These are phyloP conservation scores for Oenanthe javanica DNA, from an alignment of 140 eudicot species.

Conservation along the genomic window DNA sequence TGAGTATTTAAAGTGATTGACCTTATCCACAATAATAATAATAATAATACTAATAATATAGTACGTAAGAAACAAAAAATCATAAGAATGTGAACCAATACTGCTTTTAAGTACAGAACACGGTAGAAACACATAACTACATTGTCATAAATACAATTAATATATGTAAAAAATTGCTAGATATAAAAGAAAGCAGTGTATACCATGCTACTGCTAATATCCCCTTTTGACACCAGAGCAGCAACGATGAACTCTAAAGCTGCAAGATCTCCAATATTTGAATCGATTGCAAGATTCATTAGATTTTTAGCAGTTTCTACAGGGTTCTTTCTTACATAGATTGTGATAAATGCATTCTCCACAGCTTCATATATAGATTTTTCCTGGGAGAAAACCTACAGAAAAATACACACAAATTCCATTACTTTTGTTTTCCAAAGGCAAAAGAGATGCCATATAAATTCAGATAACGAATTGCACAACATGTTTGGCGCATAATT, in stretches of 20 bases:
- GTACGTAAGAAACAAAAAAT: not conserved
- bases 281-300: slow-evolving; percentile 62
- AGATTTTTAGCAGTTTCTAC: slow-evolving; percentile 89
- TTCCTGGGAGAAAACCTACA: slow-evolving; percentile 91
- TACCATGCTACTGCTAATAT: slow-evolving; percentile 68
- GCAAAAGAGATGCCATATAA: not conserved
- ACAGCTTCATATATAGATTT: slow-evolving; percentile 92
- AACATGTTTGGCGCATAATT: not conserved
- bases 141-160: not conserved
- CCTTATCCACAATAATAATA: too few relatives aligned
- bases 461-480: not conserved
- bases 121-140: not conserved
- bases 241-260: slow-evolving; percentile 78
- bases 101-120: not conserved
- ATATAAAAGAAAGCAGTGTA: slow-evolving; percentile 1
- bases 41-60: not conserved
- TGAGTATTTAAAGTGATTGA: too few relatives aligned
- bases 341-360: slow-evolving; percentile 86
- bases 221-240: slow-evolving; percentile 85
- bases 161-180: not conserved
- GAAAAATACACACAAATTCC: slow-evolving; percentile 1
- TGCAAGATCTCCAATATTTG: slow-evolving; percentile 95
- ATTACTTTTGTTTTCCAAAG: not conserved
- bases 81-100: not conserved
- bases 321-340: slow-evolving; percentile 68